Base-by-base conservation (phyloP, 352 stramenopile species). In the Elongisporangium prolatum region DNA sequence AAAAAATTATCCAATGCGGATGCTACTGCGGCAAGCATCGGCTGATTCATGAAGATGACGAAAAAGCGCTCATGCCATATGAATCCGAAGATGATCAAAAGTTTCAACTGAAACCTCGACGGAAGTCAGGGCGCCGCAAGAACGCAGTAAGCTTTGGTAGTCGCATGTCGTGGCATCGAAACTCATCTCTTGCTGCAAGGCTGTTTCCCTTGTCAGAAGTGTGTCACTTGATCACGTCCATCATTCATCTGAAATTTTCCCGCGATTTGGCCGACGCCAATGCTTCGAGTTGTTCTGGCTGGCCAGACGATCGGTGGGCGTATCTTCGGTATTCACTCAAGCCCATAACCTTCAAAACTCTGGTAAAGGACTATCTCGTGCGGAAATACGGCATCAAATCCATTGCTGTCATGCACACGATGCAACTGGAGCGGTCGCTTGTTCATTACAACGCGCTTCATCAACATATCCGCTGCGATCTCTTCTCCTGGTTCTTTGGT, bases 381-480 rank as follows among this genome's bases (percentile, higher is more conserved):
- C 77, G 80, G 16, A 88, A 88, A 59, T 90, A 90, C 50, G 80
- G 80, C 21, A 88, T 90, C 54, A 87, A 86, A 54, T 87, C 80
- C 11, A 88, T 90, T 37, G 80, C 80, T 1, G 59, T 82, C 24
- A 86, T 88, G 74, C 71, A 90, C 59, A 73, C 76, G 16, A 52
- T 87, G 40, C 80, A 90, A 59, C 75, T 90, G 10, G 78, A 90
- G 55, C 75, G 77, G 6, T 90, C 80, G 13, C 68, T 90, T n/a
- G 51, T 85, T 3, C 68, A 86, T 50, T 88, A 84, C 60, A 60
- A 54, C 21, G 60, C 63, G 3, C 75, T 67, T 5, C 67, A 79
- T n/a, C 69, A 72, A 7, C 70, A 90, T 56, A 59, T 71, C 9
- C 78, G 80, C 1, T 88, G 78, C 52, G 65, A 84, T 53, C 64